Evolutionary conservation across 345 rosid genomes (phyloP).

Genomic region (Cardamine chenopodiifolia): DNA sequence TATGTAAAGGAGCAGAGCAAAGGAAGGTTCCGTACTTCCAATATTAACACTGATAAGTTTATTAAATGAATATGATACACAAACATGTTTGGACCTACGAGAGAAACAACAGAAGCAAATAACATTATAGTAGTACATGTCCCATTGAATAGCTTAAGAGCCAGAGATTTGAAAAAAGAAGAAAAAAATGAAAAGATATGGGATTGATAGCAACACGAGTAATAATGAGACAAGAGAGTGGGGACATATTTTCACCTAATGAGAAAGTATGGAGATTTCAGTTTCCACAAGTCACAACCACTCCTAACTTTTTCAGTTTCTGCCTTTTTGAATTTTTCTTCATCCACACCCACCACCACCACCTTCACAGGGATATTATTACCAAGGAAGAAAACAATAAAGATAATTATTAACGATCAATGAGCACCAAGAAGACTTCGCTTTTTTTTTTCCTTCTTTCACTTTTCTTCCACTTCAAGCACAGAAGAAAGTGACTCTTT

Average conservation of each 20-base stretch:
- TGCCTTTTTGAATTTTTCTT: slow-evolving; percentile 23
- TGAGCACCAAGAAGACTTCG: slow-evolving; percentile 38
- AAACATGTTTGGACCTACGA: slow-evolving; percentile 21
- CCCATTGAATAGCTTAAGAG: slow-evolving; percentile 34
- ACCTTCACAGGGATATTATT: slow-evolving; percentile 32
- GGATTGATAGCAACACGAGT: slow-evolving; percentile 36
- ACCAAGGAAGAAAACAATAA: neutral
- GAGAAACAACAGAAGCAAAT: slow-evolving; percentile 33
- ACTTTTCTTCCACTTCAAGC: slow-evolving; percentile 42
- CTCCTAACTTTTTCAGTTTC: neutral
- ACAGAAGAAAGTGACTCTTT: slow-evolving; percentile 37
- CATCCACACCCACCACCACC: slow-evolving; percentile 36
- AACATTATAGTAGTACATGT: slow-evolving; percentile 16
- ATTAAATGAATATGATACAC: neutral
- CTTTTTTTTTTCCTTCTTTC: slow-evolving; percentile 17
- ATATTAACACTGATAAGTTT: slow-evolving; percentile 2
- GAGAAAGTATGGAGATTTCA: slow-evolving; percentile 26
- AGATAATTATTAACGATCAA: slow-evolving; percentile 27
- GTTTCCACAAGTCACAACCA: slow-evolving; percentile 32
- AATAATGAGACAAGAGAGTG: slow-evolving; percentile 38
- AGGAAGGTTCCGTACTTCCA: slow-evolving; percentile 22
- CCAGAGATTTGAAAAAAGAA: neutral
- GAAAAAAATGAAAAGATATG: slow-evolving; percentile 6
- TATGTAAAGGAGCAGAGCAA: neutral
- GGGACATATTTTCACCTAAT: slow-evolving; percentile 30